Base-by-base conservation (phyloP, 306 rosid genomes). In the Elaeagnus macrophylla region DNA sequence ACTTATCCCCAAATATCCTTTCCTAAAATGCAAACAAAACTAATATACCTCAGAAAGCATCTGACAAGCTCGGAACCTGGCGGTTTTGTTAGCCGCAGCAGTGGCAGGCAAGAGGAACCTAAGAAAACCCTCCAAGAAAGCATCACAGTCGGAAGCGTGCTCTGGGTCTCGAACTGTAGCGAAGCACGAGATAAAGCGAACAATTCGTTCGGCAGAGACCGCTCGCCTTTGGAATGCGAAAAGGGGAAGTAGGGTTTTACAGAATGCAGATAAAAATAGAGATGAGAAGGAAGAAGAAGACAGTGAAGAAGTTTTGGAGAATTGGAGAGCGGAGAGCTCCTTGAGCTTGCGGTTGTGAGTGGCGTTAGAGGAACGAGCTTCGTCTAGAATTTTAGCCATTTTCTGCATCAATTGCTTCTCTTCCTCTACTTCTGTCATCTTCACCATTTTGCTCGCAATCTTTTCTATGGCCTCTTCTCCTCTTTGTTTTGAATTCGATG, bases 31-130 rank as follows among this genome's bases (percentile, higher is more conserved):
- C 38, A 58, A 50, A 39, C 18, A 15, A 51, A 55, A 7, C 0
- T 25, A 55, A 39, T 39, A 17, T 39, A 91, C 97, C 96, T 84
- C 96, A 15, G 99, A 91, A 52, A 87, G 70, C 18, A 84, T 75
- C 82, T 91, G 99, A 72, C 95, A 87, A 3, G 96, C 88, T 7
- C 96, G 86, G 54, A 70, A 80, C 79, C 99, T 84, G 5, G 77
- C 73, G 1, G 93, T 72, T 75, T 70, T 84, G 44, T 77, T 80
- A 39, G 85, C 68, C 0, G 95, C 80, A 0, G 60, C 43, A 0
- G 89, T 63, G 2, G 82, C 89, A 2, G 32, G 72, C 9, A 91
- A 65, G 39, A 87, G 93, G 63, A 87, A 85, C 79, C 74, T 70
- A 61, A 91, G 84, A 61, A 84, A 82, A 1, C 57, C 73, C 16